Percentiles rank a stretch among this genome's conserved stretches.
phyloP scores from a whole-genome alignment of 495 filamentous ascomycete genomes.

The Podospora pseudopauciseta region DNA sequence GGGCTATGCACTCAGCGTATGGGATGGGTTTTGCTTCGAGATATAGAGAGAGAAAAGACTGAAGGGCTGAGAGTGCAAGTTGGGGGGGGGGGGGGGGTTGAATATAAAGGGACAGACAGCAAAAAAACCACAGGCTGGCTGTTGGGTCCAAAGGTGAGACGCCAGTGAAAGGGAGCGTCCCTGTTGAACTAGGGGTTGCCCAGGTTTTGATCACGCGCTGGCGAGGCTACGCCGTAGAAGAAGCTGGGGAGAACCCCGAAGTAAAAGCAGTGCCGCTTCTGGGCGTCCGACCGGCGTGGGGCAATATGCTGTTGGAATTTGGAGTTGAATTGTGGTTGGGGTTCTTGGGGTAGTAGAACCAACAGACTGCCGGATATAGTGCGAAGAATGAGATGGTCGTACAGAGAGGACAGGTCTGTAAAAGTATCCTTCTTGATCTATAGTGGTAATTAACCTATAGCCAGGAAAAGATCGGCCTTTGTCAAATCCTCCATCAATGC shows the following conservation, averaged over 20 bases:
- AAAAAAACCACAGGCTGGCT: background rate
- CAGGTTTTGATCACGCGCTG: background rate
- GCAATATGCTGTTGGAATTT: background rate
- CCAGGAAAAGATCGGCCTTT: background rate
- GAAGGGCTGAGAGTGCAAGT: background rate
- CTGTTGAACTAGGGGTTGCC: background rate
- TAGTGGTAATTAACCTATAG: background rate
- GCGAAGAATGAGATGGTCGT: background rate
- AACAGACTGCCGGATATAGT: background rate
- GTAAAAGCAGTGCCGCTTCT: conserved; percentile 8
- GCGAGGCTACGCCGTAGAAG: conserved; percentile 3
- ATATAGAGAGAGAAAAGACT: background rate
- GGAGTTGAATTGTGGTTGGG: background rate
- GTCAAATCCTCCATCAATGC: background rate
- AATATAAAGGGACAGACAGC: background rate
- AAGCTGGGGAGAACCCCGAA: background rate
- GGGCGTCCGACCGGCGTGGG: conserved; percentile 4
- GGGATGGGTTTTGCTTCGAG: background rate
- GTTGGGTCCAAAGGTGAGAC: conserved; percentile 8
- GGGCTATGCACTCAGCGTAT: background rate
- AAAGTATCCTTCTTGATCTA: too few species aligned
- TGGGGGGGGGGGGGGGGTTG: background rate
- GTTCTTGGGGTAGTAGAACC: background rate
- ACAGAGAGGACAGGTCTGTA: too few species aligned
- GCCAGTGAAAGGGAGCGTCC: background rate